phyloP scores from a whole-genome alignment of 108 stramenopile genomes.

The Mediolabrus comicus region DNA sequence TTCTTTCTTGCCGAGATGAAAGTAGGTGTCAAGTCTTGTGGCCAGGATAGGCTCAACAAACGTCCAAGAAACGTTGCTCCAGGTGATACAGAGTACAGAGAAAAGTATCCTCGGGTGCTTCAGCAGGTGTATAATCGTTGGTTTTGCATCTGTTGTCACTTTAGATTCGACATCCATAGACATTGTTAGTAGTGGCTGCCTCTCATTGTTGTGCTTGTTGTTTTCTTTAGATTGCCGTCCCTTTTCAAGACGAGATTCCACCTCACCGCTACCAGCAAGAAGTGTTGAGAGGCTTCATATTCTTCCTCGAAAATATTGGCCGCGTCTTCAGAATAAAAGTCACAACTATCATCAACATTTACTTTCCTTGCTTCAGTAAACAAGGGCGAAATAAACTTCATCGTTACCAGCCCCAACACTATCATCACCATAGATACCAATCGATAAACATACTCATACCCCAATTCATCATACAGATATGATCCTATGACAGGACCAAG shows the following conservation, averaged over 20 bases:
- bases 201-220: background rate
- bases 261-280: background rate
- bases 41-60: constrained; percentile 39
- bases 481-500: constrained; percentile 37
- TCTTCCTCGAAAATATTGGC: background rate
- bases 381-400: constrained; percentile 16
- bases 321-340: background rate
- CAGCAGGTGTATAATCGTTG: constrained; percentile 22
- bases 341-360: background rate
- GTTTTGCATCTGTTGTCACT: background rate
- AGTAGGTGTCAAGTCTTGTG: constrained; percentile 7
- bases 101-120: constrained; percentile 18
- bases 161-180: background rate
- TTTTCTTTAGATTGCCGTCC: background rate
- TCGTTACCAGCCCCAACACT: constrained; percentile 21
- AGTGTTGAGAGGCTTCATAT: background rate
- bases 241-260: background rate
- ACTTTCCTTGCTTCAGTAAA: constrained; percentile 4
- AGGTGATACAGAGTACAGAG: constrained; percentile 30
- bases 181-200: background rate
- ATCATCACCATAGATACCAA: constrained; percentile 7
- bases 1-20: constrained; percentile 22
- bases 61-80: constrained; percentile 38
- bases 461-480: constrained; percentile 21
- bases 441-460: constrained; percentile 18